Percentiles rank a stretch among this genome's conserved stretches.
These are phyloP conservation scores for Daldinia decipiens DNA, from an alignment of 495 filamentous ascomycete species.

Conservation along the genomic window DNA sequence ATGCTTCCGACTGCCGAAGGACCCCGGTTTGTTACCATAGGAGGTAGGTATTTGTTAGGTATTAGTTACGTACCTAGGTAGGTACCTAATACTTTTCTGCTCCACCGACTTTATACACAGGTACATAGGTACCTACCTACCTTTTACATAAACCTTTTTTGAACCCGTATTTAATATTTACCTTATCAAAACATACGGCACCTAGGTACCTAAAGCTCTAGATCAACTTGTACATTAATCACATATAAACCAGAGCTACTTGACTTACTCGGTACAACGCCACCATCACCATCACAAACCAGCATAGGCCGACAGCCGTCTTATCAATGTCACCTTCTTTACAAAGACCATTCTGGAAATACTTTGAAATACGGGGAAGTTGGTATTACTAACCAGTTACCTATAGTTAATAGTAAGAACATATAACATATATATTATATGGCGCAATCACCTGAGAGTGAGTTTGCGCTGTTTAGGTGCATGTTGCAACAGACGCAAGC, in stretches of 20 bases:
- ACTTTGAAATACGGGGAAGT: neutral
- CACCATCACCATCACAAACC: constrained; percentile 5
- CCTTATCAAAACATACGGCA: no score
- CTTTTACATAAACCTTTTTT: no score
- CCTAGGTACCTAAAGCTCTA: no score
- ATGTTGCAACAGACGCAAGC: neutral
- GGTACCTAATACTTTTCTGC: neutral
- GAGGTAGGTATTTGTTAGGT: neutral
- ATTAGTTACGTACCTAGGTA: constrained; percentile 1
- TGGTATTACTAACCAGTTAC: neutral
- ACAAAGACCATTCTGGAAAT: constrained; percentile 3
- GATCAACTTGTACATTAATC: no score
- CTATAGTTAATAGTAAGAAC: neutral
- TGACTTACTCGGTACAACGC: neutral
- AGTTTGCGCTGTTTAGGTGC: neutral
- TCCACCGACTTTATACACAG: neutral
- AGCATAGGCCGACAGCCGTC: constrained; percentile 36
- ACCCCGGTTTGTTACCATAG: neutral
- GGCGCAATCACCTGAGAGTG: neutral
- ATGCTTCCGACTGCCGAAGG: constrained; percentile 36
- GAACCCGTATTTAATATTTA: no score
- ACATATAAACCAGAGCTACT: no score
- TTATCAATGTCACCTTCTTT: constrained; percentile 20
- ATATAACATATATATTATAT: neutral
- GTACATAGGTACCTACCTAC: no score